A percentile compares a stretch with the other conserved stretches of the same genome.
Evolutionary conservation across 345 rosid genomes (phyloP).

Genomic region (Laguncularia racemosa): DNA sequence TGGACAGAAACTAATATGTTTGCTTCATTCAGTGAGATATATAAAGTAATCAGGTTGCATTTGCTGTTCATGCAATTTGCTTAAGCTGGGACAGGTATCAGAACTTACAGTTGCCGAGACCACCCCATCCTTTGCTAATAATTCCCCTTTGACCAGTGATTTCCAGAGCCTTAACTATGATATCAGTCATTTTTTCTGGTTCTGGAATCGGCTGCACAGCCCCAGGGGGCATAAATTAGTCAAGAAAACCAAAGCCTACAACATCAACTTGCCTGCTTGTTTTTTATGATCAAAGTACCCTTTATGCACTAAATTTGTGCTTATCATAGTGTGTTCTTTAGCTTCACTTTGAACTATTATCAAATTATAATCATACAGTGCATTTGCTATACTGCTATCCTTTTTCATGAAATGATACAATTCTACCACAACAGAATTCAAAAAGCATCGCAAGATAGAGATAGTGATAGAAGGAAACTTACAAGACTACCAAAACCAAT

Average conservation of each 20-base stretch:
- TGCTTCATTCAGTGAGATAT: too few species aligned
- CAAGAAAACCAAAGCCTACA: too few species aligned
- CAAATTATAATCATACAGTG: not conserved
- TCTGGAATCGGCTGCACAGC: constrained; percentile 47
- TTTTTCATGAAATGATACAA: too few species aligned
- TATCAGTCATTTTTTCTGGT: constrained; percentile 56
- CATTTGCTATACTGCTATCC: too few species aligned
- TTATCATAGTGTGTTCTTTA: too few species aligned
- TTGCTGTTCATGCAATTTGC: not conserved
- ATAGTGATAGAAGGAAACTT: constrained; percentile 23
- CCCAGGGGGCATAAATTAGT: too few species aligned
- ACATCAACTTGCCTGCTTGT: too few species aligned
- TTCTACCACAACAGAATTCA: too few species aligned
- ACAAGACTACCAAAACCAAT: constrained; percentile 72
- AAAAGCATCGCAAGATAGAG: too few species aligned
- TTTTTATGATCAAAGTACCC: constrained; percentile 1
- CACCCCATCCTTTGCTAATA: constrained; percentile 72
- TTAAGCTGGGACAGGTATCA: not conserved
- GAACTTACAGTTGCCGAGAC: constrained; percentile 56
- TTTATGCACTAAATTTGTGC: not conserved
- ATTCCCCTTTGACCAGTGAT: constrained; percentile 55
- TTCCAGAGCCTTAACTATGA: constrained; percentile 45
- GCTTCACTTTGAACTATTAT: not conserved
- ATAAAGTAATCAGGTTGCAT: not conserved
- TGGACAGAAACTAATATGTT: too few species aligned